A percentile compares a stretch with the other conserved stretches of the same genome.
phyloP scores from a whole-genome alignment of 768 basidiomycete genomes.

The Tulasnella sp. region DNA sequence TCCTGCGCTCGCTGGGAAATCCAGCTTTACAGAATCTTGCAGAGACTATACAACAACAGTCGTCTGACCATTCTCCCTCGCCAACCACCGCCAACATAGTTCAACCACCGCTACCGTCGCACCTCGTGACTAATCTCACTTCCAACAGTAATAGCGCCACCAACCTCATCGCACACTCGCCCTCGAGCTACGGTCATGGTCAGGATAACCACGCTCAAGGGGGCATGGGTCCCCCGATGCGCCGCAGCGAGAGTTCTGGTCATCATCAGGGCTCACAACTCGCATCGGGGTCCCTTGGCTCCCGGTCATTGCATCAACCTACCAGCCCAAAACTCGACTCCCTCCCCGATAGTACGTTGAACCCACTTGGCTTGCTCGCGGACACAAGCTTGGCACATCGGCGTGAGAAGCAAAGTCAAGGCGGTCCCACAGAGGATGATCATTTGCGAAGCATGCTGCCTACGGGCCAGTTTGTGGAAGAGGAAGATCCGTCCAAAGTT shows the following conservation, averaged over 20 bases:
- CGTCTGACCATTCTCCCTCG: conserved; percentile 49
- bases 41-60: conserved; percentile 49
- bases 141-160: conserved; percentile 34
- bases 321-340: conserved; percentile 67
- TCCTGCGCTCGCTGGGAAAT: conserved; percentile 79
- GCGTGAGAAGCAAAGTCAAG: conserved; percentile 26
- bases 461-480: conserved; percentile 34
- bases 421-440: conserved; percentile 23
- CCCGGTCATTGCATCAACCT: conserved; percentile 16
- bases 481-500: conserved; percentile 29
- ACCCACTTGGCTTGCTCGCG: conserved; percentile 84
- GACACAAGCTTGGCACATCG: conserved; percentile 51
- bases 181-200: background rate
- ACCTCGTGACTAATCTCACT: background rate
- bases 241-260: background rate
- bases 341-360: conserved; percentile 83
- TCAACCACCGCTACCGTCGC: background rate
- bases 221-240: background rate
- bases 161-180: conserved; percentile 36
- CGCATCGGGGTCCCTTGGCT: conserved; percentile 7
- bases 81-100: conserved; percentile 37
- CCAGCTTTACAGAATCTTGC: conserved; percentile 43
- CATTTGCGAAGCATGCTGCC: conserved; percentile 21
- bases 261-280: conserved; percentile 16
- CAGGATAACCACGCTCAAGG: background rate